A percentile compares a stretch with the other conserved stretches of the same genome.
phyloP scores from a whole-genome alignment of 208 protist genomes.

The Leishmania guyanensis region DNA sequence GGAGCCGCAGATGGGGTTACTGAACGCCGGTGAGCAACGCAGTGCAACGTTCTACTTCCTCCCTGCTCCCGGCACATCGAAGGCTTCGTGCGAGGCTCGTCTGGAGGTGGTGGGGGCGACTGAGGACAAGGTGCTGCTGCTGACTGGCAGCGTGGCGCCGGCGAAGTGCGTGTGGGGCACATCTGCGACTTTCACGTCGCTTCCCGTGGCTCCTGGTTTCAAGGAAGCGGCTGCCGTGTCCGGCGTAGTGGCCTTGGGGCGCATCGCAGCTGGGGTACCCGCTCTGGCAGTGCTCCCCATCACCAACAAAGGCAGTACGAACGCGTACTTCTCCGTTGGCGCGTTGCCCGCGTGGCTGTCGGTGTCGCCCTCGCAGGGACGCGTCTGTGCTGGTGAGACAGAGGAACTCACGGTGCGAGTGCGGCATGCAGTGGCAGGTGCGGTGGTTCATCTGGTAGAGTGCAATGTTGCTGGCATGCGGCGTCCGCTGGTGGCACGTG shows the following conservation, averaged over 20 bases:
- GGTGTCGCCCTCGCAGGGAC: slow-evolving; percentile 68
- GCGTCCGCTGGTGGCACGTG: slow-evolving; percentile 55
- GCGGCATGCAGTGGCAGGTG: slow-evolving; percentile 32
- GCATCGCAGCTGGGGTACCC: slow-evolving; percentile 68
- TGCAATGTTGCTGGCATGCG: slow-evolving; percentile 86
- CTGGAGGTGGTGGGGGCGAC: slow-evolving; percentile 83
- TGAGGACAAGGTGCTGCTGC: slow-evolving; percentile 51
- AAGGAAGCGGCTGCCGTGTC: slow-evolving; percentile 25
- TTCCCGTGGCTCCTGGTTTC: slow-evolving; percentile 1
- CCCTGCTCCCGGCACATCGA: slow-evolving; percentile 49
- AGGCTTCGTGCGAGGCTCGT: slow-evolving; percentile 40
- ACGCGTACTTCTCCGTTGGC: slow-evolving; percentile 83
- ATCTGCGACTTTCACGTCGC: slow-evolving; percentile 9
- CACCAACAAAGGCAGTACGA: slow-evolving; percentile 60
- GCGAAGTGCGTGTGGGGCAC: slow-evolving; percentile 63
- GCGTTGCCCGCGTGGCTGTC: slow-evolving; percentile 59
- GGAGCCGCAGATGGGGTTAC: slow-evolving; percentile 53
- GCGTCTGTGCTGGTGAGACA: slow-evolving; percentile 59
- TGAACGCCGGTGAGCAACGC: slow-evolving; percentile 65
- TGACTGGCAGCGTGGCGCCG: slow-evolving; percentile 69
- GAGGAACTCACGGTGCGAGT: slow-evolving; percentile 78
- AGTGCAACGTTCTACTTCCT: slow-evolving; percentile 72
- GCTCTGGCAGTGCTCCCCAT: slow-evolving; percentile 50
- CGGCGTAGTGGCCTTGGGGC: slow-evolving; percentile 65
- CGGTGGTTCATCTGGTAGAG: slow-evolving; percentile 41